phyloP scores from a whole-genome alignment of 2,329 filamentous ascomycete species.

The Exophiala aquamarina region DNA sequence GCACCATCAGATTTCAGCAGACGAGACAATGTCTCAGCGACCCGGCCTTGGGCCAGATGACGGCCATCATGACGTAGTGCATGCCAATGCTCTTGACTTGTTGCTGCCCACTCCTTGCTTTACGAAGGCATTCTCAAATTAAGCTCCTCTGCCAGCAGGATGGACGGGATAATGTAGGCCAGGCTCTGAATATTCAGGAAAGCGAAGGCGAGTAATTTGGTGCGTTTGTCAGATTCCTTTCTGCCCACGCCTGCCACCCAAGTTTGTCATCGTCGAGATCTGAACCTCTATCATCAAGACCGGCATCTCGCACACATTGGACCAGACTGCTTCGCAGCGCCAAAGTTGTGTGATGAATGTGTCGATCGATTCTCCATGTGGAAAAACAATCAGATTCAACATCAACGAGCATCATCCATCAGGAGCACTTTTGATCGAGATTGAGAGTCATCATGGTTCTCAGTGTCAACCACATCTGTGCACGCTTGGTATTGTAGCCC shows the following conservation, averaged over 20 bases:
- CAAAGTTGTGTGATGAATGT: slow-evolving; percentile 20
- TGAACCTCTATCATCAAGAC: slow-evolving; percentile 9
- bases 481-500: slow-evolving; percentile 8
- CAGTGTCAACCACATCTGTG: background rate
- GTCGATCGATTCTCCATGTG: slow-evolving; percentile 22
- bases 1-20: slow-evolving; percentile 13
- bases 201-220: slow-evolving; percentile 36
- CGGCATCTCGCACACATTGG: slow-evolving; percentile 21
- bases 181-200: slow-evolving; percentile 39
- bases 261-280: background rate
- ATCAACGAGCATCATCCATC: slow-evolving; percentile 1
- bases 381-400: slow-evolving; percentile 12
- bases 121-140: slow-evolving; percentile 37
- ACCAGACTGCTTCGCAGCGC: slow-evolving; percentile 22
- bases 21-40: slow-evolving; percentile 32
- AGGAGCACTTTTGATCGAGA: slow-evolving; percentile 18
- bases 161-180: slow-evolving; percentile 37
- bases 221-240: slow-evolving; percentile 34
- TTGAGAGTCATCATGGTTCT: slow-evolving; percentile 12
- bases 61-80: slow-evolving; percentile 28
- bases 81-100: slow-evolving; percentile 33
- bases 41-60: slow-evolving; percentile 31
- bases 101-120: slow-evolving; percentile 35
- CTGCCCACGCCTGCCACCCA: slow-evolving; percentile 37
- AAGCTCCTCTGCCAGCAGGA: slow-evolving; percentile 37